Evolutionary conservation across 2,329 filamentous ascomycete species (phyloP), one percentile per base, ranked within the genome.

Genomic region (Monilinia laxa): DNA sequence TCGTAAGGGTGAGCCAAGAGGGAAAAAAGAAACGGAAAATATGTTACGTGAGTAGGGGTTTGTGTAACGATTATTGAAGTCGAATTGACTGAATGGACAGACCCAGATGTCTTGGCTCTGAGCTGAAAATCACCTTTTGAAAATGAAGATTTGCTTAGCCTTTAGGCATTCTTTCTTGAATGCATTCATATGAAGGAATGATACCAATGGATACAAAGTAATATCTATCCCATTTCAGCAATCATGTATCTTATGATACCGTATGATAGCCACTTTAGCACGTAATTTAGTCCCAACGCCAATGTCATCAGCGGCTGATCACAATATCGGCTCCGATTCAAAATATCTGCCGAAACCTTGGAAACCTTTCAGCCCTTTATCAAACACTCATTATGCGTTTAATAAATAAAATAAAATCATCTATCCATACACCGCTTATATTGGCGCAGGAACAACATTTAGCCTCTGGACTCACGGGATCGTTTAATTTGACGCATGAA

Each of bases 291-390:
- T 14, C 45, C 31, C 58, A 38, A 20, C 7, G 31, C 47, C 58
- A 51, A 20, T 62, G 9, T 60, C 58, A 62, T 62, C 58, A 52
- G 47, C 58, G 31, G 58, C 58, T 62, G 58, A 38, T 62, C 47
- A 51, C 20, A 60, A 60, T 45, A 51, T 60, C 45, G 45, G 28
- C 49, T 60, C 14, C n/a, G 35, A n/a, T 49, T 23, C 42, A 23
- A 28, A 49, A 12, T 40, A 51, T 60, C 58, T 60, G 18, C 58
- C 58, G 45, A 60, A 49, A n/a, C n/a, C n/a, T n/a, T n/a, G n/a
- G n/a, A n/a, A 12, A 7, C 4, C 31, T 51, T 51, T 51, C 45
- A 60, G 58, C 20, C 28, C 45, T 60, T 51, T 51, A n/a, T 60
- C 4, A 49, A n/a, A 7, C 45, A 49, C 45, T 20, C 18, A 49